These are phyloP conservation scores for Kazachstania sp. DNA, from an alignment of 1,139 yeast species.

Conservation along the genomic window DNA sequence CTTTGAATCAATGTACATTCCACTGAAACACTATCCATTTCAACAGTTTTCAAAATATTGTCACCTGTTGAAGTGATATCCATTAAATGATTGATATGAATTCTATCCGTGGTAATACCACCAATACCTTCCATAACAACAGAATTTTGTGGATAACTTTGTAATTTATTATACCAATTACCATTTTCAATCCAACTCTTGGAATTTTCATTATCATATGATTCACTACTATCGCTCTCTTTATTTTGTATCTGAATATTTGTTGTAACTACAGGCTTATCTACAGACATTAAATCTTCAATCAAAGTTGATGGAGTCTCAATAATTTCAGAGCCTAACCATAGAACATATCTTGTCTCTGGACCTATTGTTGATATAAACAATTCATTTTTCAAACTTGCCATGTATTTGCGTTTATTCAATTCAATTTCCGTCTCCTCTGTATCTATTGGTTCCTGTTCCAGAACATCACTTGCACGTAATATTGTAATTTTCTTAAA, in stretches of 20 bases:
- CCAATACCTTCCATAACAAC: conserved; percentile 1
- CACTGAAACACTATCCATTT: conserved; percentile 94
- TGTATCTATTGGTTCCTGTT: conserved; percentile 66
- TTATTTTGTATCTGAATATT: conserved; percentile 55
- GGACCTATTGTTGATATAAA: conserved; percentile 83
- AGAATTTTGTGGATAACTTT: not conserved
- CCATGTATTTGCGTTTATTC: conserved; percentile 81
- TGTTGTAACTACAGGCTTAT: conserved; percentile 79
- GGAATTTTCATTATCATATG: conserved; percentile 55
- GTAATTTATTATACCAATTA: conserved; percentile 40
- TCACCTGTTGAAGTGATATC: conserved; percentile 32
- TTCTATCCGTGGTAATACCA: not conserved
- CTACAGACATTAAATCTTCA: conserved; percentile 73
- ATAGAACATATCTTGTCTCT: conserved; percentile 81
- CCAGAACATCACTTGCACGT: conserved; percentile 53
- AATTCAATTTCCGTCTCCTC: conserved; percentile 67
- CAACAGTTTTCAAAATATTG: conserved; percentile 54
- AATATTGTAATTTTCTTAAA: conserved; percentile 75
- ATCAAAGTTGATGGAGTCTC: conserved; percentile 77
- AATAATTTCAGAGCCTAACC: conserved; percentile 88
- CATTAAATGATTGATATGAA: not conserved
- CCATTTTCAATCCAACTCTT: conserved; percentile 94
- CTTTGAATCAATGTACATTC: conserved; percentile 93
- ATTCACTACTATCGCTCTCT: conserved; percentile 52
- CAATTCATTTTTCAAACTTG: conserved; percentile 81